These are phyloP conservation scores for Dioscorea dumetorum DNA, from an alignment of 106 monocot genomes.

Conservation along the genomic window DNA sequence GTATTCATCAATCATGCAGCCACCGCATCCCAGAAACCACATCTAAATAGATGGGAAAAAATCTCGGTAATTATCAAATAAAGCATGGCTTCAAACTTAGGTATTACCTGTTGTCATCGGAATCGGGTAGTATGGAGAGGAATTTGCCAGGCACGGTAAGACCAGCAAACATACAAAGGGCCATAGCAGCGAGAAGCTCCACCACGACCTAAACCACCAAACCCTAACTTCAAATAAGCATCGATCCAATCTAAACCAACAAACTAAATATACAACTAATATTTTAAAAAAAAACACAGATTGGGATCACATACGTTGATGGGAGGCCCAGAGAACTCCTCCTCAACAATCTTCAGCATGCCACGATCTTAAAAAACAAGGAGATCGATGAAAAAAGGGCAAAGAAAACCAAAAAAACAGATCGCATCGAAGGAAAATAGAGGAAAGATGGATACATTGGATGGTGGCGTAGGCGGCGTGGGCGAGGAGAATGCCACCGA, in stretches of 20 bases:
- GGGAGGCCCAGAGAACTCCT: conserved; percentile 76
- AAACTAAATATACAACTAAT: background rate
- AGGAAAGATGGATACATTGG: conserved; percentile 41
- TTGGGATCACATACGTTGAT: conserved; percentile 32
- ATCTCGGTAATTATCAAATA: background rate
- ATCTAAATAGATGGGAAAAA: background rate
- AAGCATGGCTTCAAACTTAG: background rate
- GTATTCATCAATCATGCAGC: too few species aligned
- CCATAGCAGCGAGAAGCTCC: conserved; percentile 66
- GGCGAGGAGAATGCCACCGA: conserved; percentile 68
- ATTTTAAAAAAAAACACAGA: background rate
- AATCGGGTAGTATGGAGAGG: conserved; percentile 69
- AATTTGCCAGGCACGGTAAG: conserved; percentile 71
- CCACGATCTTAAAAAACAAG: conserved; percentile 46
- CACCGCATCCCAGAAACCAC: background rate
- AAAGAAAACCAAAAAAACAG: background rate
- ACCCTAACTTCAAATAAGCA: background rate
- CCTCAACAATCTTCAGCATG: conserved; percentile 83
- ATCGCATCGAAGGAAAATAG: background rate
- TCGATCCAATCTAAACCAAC: background rate
- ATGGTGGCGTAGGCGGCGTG: conserved; percentile 82
- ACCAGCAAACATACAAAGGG: conserved; percentile 65
- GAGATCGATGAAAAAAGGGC: background rate
- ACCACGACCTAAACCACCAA: conserved; percentile 42
- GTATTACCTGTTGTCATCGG: conserved; percentile 83